Percentiles rank a stretch among this genome's conserved stretches.
Conservation (phyloP, 108 stramenopile genomes). For the Nitzschia palea region DNA sequence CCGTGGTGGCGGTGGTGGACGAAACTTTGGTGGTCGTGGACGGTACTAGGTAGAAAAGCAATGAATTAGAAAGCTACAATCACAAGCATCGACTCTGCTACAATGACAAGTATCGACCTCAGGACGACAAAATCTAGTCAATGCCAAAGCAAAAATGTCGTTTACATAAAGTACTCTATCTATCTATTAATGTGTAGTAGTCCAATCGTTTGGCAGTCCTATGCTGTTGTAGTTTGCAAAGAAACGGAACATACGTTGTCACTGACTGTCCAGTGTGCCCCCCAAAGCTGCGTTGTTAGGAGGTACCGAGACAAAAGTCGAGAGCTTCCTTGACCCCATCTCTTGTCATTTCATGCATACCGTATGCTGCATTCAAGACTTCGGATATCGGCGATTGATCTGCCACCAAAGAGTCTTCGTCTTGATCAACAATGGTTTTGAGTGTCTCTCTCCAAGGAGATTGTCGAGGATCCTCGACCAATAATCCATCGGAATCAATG, state of each 20-base stretch:
- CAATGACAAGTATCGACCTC: background rate
- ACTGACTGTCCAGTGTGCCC: background rate
- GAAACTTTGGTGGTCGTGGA: slow-evolving; percentile 14
- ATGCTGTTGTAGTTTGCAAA: too few species aligned
- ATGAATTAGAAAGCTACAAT: too few species aligned
- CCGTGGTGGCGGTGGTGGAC: slow-evolving; percentile 27
- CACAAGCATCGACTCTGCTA: background rate
- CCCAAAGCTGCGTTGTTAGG: background rate
- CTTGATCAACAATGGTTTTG: background rate
- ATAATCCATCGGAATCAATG: slow-evolving; percentile 11
- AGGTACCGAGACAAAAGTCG: slow-evolving; percentile 19
- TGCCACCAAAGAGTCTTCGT: slow-evolving; percentile 22
- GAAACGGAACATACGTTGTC: background rate
- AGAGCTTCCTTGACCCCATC: slow-evolving; percentile 36
- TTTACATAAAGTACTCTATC: background rate
- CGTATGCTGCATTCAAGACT: slow-evolving; percentile 44
- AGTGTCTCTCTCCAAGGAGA: slow-evolving; percentile 22
- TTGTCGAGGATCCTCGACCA: slow-evolving; percentile 23
- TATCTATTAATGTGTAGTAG: background rate
- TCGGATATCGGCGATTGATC: slow-evolving; percentile 34
- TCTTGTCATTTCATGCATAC: slow-evolving; percentile 43
- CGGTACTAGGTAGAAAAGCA: slow-evolving; percentile 12
- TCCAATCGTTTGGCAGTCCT: too few species aligned
- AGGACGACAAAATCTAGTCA: background rate
- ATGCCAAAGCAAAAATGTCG: background rate